phyloP scores from a whole-genome alignment of 164 flowering plant species.

The Vitis labrusca region DNA sequence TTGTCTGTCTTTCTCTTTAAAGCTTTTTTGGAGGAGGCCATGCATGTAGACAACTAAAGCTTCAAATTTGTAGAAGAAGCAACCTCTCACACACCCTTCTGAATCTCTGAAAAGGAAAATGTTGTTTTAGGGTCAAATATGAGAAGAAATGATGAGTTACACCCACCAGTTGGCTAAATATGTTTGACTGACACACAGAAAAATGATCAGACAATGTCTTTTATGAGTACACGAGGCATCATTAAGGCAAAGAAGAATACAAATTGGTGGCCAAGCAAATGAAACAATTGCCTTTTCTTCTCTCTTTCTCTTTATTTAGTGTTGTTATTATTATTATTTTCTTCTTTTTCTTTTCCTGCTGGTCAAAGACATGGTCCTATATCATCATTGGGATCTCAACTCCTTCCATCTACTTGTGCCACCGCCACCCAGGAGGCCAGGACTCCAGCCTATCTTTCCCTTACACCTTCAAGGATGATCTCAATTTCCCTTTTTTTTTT shows the following conservation, averaged over 20 bases:
- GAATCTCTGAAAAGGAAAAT: too few relatives aligned
- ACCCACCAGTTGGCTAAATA: slow-evolving; percentile 6
- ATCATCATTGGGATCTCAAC: slow-evolving; percentile 25
- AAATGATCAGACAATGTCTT: not conserved
- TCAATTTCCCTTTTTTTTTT: not conserved
- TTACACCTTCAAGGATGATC: not conserved
- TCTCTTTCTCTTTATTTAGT: not conserved
- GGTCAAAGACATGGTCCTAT: slow-evolving; percentile 21
- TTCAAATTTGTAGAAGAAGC: too few relatives aligned
- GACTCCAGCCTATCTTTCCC: not conserved
- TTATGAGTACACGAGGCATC: slow-evolving; percentile 11
- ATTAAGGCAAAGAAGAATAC: slow-evolving; percentile 14
- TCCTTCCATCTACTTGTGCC: slow-evolving; percentile 1
- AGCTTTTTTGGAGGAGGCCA: too few relatives aligned
- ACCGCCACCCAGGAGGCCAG: not conserved
- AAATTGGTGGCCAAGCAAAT: slow-evolving; percentile 20
- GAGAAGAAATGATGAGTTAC: not conserved
- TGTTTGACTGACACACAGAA: slow-evolving; percentile 7
- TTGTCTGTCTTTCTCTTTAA: too few relatives aligned
- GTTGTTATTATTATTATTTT: too few relatives aligned
- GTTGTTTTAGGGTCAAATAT: too few relatives aligned
- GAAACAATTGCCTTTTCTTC: not conserved
- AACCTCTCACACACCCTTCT: too few relatives aligned
- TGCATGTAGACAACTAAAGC: too few relatives aligned
- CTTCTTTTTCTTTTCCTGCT: slow-evolving; percentile 2